Evolutionary conservation across 2,329 filamentous ascomycete genomes (phyloP).

Genomic region (Coniella vitis): DNA sequence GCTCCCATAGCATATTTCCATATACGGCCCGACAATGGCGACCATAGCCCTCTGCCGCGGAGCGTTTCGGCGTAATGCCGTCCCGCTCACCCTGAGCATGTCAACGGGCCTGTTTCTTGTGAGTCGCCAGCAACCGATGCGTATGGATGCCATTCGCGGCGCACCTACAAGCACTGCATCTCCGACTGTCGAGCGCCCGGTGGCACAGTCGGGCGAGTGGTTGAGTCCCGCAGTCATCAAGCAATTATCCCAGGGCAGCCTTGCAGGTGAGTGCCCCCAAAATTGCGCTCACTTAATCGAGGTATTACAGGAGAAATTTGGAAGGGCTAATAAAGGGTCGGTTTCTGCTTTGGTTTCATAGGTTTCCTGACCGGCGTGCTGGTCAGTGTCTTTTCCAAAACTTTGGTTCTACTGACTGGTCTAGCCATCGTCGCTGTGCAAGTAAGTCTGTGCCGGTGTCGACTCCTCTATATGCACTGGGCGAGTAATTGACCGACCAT

Average conservation of each 20-base stretch:
- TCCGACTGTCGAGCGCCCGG: slow-evolving; percentile 17
- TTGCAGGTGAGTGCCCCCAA: slow-evolving; percentile 42
- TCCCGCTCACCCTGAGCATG: slow-evolving; percentile 21
- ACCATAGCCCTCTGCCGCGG: slow-evolving; percentile 17
- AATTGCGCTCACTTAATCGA: too few species aligned
- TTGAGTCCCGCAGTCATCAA: slow-evolving; percentile 32
- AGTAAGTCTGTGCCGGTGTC: slow-evolving; percentile 33
- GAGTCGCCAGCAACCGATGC: slow-evolving; percentile 24
- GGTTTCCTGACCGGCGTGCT: slow-evolving; percentile 58
- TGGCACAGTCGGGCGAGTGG: slow-evolving; percentile 15
- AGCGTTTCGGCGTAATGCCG: slow-evolving; percentile 18
- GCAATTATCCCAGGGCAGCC: slow-evolving; percentile 48
- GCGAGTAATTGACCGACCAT: slow-evolving; percentile 1
- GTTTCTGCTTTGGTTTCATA: slow-evolving; percentile 22
- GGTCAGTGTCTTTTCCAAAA: slow-evolving; percentile 63
- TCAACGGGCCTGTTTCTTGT: slow-evolving; percentile 19
- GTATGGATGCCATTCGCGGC: slow-evolving; percentile 21
- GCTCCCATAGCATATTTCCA: too few species aligned
- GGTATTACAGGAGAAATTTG: neutral
- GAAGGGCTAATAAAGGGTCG: neutral
- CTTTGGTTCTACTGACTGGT: slow-evolving; percentile 61
- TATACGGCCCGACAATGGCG: too few species aligned
- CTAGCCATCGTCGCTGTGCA: slow-evolving; percentile 57
- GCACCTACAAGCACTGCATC: slow-evolving; percentile 2
- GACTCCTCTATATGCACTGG: neutral